Base-by-base conservation (phyloP, 2,329 filamentous ascomycete species). In the Arthroderma sp. region DNA sequence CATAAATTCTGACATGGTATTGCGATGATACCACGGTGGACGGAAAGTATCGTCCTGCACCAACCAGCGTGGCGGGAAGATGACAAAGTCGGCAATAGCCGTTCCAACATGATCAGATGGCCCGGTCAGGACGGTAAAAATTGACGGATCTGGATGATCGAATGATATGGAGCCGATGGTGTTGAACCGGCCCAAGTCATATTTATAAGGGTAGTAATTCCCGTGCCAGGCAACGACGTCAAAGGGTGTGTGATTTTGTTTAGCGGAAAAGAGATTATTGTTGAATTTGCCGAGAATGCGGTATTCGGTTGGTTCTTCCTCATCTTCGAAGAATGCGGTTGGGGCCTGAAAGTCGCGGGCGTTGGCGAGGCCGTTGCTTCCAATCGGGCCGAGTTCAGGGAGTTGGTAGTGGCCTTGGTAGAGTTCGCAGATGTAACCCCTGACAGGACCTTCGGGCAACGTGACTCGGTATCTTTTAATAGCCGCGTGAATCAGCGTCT, bases 201-300 rank as follows among this genome's bases (percentile, higher is more conserved):
- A 88, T 64, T 88, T 88, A 72, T 78, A 86, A 0, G 83, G 83
- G 49, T 82, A 82, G 64, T 86, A 87, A 50, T 78, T 83, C 38
- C 83, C 83, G 57, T 88, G 83, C 83, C 83, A 88, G 3, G 79
- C 82, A 3, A 86, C 83, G 0, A 88, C 76, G 54, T 88, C 83
- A 55, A 86, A 88, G 0, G 83, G 83, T 0, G 78, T 81, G 59
- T 87, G 83, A 7, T 70, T 60, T 63, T 87, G 83, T 36, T 60
- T 68, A 5, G 79, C 78, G 33, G 68, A 65, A 64, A 83, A 86
- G 42, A 86, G 73, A 39, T 71, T 68, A 52, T 81, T 79, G 57
- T 78, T 77, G 56, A 84, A 81, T 60, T 84, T 84, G 58, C 71
- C 71, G 31, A 72, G 71, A 32, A 85, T 64, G 6, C 68, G 73